phyloP scores from a whole-genome alignment of 768 basidiomycete species.

The Agaricus bisporus region DNA sequence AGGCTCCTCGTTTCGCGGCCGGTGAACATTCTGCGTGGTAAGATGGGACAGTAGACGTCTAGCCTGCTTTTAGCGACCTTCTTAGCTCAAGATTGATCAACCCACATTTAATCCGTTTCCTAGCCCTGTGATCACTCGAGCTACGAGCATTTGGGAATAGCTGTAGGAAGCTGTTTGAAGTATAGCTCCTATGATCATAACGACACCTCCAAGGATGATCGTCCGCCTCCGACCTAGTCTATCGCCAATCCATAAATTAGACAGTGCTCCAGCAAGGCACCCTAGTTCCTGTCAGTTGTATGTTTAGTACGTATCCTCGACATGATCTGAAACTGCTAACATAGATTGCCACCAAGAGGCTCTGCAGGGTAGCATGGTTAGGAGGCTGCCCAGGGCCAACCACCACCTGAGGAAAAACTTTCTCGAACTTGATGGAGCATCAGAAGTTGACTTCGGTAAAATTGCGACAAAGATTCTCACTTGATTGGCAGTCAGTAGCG shows the following conservation, averaged over 20 bases:
- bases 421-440: conserved; percentile 39
- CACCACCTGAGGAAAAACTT: conserved; percentile 48
- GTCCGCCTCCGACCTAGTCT: conserved; percentile 51
- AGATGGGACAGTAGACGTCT: conserved; percentile 61
- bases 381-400: conserved; percentile 26
- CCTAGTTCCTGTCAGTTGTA: conserved; percentile 45
- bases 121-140: conserved; percentile 54
- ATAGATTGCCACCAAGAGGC: conserved; percentile 55
- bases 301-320: background rate
- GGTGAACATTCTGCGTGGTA: conserved; percentile 67
- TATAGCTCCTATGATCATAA: conserved; percentile 61
- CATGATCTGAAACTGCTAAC: conserved; percentile 23
- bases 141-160: conserved; percentile 57
- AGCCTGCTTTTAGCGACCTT: background rate
- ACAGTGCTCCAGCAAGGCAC: conserved; percentile 57
- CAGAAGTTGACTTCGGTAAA: background rate
- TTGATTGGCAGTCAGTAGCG: conserved; percentile 50
- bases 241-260: conserved; percentile 58
- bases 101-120: conserved; percentile 59
- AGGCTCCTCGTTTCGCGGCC: conserved; percentile 48
- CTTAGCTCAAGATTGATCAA: background rate
- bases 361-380: conserved; percentile 51
- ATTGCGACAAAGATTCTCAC: conserved; percentile 18
- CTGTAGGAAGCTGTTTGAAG: conserved; percentile 51
- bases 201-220: conserved; percentile 49